A percentile compares a stretch with the other conserved stretches of the same genome.
These are phyloP conservation scores for Fraxinus dipetala DNA, from an alignment of 305 asterid species.

Conservation along the genomic window DNA sequence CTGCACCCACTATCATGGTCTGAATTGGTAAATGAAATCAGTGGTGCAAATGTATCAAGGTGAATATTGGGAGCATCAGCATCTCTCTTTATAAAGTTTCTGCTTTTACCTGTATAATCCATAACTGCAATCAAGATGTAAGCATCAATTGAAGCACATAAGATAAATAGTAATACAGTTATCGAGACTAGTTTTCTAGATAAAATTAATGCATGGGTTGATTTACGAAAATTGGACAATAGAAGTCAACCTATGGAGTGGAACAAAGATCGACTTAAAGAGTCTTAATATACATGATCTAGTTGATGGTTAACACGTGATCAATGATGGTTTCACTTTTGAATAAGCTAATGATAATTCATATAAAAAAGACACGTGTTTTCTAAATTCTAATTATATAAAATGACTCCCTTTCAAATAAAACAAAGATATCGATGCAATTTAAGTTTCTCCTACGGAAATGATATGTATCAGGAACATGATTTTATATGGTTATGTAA, in stretches of 20 bases:
- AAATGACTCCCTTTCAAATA: not conserved
- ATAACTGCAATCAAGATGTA: conserved; percentile 34
- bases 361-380: not conserved
- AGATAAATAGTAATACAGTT: not conserved
- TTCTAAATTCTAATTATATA: not conserved
- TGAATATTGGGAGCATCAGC: conserved; percentile 19
- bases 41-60: conserved; percentile 24
- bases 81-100: conserved; percentile 24
- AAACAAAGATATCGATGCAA: not conserved
- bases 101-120: conserved; percentile 36
- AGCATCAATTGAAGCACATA: conserved; percentile 20
- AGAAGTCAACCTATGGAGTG: not conserved
- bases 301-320: not conserved
- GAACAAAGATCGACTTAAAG: not conserved
- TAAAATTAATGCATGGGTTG: not conserved
- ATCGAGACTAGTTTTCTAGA: not conserved
- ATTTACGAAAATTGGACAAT: not conserved
- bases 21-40: conserved; percentile 18
- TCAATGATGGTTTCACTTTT: conserved; percentile 4
- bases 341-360: not conserved
- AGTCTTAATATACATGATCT: not conserved
- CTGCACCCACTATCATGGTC: conserved; percentile 24
- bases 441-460: not conserved
- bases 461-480: not conserved
- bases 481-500: not conserved